Percentiles rank a stretch among this genome's conserved stretches.
Conservation (phyloP, 1,284 basidiomycete genomes). For the Cryptococcus jaspeensis region DNA sequence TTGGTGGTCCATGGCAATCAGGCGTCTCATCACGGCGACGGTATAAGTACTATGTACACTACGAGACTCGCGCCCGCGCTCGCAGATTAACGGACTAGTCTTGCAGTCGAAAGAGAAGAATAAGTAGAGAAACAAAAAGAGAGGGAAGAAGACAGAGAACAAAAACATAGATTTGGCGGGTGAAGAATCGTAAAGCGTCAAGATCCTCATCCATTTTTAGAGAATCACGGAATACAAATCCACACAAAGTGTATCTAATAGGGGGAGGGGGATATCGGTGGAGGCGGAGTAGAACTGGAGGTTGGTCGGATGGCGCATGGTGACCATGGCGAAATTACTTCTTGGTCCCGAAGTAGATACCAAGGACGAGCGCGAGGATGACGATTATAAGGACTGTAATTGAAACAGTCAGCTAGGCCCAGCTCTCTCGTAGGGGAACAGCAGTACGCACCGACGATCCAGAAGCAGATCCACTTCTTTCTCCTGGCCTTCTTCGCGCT, state of each 20-base stretch:
- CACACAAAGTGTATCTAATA: background rate
- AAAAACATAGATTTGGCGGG: too few relatives aligned
- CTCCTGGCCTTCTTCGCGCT: constrained; percentile 74
- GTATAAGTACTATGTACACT: too few relatives aligned
- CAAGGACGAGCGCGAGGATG: constrained; percentile 53
- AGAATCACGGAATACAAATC: background rate
- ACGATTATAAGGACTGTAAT: constrained; percentile 56
- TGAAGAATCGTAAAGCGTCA: background rate
- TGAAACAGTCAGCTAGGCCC: background rate
- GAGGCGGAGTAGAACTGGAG: background rate
- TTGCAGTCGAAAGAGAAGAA: too few relatives aligned
- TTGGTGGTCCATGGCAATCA: background rate
- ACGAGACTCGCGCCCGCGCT: too few relatives aligned
- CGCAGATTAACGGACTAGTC: background rate
- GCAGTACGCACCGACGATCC: constrained; percentile 51
- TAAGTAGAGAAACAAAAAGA: too few relatives aligned
- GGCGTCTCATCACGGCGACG: too few relatives aligned
- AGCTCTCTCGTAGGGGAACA: background rate
- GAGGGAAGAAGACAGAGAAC: too few relatives aligned
- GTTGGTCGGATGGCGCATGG: too few relatives aligned
- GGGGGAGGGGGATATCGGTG: background rate
- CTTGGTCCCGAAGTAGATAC: constrained; percentile 38
- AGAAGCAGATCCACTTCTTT: constrained; percentile 78
- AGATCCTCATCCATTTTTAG: background rate
- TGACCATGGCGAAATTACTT: constrained; percentile 7